These are phyloP conservation scores for Aspergillus sp. DNA, from an alignment of 2,329 filamentous ascomycete genomes.

Conservation along the genomic window DNA sequence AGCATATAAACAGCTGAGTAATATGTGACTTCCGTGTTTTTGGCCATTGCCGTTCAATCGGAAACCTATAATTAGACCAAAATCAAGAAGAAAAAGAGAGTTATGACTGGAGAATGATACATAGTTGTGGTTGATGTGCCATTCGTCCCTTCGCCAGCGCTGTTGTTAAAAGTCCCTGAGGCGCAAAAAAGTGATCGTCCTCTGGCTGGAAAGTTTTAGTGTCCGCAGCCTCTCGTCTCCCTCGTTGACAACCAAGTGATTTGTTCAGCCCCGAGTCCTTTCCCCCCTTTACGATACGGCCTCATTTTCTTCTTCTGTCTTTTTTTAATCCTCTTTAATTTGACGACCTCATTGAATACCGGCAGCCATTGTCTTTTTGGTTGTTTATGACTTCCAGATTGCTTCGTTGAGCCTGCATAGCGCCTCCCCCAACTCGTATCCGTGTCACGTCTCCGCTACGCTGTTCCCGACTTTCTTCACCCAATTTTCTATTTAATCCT, in stretches of 20 bases:
- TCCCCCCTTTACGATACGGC: not conserved
- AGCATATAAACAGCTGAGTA: not conserved
- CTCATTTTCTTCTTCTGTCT: not conserved
- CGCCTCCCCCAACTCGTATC: constrained; percentile 11
- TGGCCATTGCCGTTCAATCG: not conserved
- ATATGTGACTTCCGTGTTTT: not conserved
- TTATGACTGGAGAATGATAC: not conserved
- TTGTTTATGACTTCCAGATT: constrained; percentile 15
- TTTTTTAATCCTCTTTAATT: not conserved
- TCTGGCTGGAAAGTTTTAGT: not conserved
- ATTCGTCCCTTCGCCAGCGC: not conserved
- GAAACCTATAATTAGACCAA: not conserved
- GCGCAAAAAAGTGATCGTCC: constrained; percentile 8
- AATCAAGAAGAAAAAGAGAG: not conserved
- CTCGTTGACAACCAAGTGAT: constrained; percentile 2
- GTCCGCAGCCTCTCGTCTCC: constrained; percentile 1
- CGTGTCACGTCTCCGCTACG: constrained; percentile 9
- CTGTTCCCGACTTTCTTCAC: not conserved
- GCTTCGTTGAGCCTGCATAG: constrained; percentile 12
- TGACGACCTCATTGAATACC: not conserved
- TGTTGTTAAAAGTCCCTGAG: not conserved
- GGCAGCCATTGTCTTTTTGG: not conserved
- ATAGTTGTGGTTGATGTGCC: not conserved
- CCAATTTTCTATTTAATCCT: not conserved
- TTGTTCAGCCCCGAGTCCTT: constrained; percentile 1